Evolutionary conservation across 768 basidiomycete genomes (phyloP), one percentile per base, ranked within the genome.

Genomic region (Podaxis sp.): DNA sequence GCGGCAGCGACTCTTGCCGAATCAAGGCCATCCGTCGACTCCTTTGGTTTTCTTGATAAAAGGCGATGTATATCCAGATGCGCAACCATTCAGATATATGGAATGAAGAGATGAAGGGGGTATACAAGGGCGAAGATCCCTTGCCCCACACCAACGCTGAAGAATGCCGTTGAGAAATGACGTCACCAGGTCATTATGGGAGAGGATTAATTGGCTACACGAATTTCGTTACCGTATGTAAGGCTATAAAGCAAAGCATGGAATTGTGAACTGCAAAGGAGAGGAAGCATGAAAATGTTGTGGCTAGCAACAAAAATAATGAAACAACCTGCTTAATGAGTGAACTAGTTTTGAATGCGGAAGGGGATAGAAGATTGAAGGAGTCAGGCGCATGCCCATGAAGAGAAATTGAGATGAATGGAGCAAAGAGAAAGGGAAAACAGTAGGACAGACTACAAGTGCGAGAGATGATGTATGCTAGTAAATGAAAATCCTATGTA

Each of bases 401-500:
- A 56, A 49, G 40, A 37, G 55, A 50, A 53, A 62, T 53, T 61
- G 57, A 59, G 63, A 38, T 68, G 58, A 65, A 59, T 63, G 66
- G 64, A 67, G 58, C 47, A 54, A 61, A 54, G 63, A 59, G 59
- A 63, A 43, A 67, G 60, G 65, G 62, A 64, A 66, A 65, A 67
- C 58, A 68, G 67, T n/a, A 46, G 63, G 68, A 63, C 68, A 70
- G 66, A 69, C 65, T 73, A 67, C 64, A 65, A 57, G 67, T 49
- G 65, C 54, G 52, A 57, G 64, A 59, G 67, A 66, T 64, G 58
- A 62, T 47, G 43, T 51, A 49, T 47, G 66, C 68, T 69, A 73
- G 71, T 69, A 68, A 68, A 61, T 60, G 67, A 67, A 61, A 72
- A 69, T 74, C 71, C 73, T 77, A 81, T 69, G 78, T 81, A 73